Evolutionary conservation across 83 land plant genomes (phyloP).

Genomic region (Diphasiastrum complanatum): DNA sequence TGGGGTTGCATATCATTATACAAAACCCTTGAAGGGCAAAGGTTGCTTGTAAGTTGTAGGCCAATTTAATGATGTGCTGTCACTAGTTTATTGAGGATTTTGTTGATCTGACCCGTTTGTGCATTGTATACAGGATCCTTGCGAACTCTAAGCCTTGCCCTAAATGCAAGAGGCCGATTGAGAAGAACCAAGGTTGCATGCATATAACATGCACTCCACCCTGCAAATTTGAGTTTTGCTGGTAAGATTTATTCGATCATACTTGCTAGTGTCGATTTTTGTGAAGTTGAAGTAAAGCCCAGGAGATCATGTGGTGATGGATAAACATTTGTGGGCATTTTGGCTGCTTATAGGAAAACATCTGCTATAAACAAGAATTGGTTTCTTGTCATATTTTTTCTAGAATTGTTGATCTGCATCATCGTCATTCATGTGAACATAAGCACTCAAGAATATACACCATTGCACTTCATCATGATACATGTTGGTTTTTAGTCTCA

Average conservation of each 20-base stretch:
- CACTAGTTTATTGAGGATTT: neutral
- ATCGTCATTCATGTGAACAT: no score
- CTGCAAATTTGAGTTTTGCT: conserved; percentile 88
- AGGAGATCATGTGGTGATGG: no score
- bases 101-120: neutral
- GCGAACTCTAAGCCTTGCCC: conserved; percentile 93
- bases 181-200: conserved; percentile 93
- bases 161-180: conserved; percentile 87
- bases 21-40: no score
- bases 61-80: neutral
- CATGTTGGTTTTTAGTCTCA: no score
- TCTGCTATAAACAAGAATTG: no score
- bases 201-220: conserved; percentile 92
- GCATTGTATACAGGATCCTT: conserved; percentile 50
- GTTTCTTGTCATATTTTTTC: no score
- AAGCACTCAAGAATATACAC: no score
- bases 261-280: neutral
- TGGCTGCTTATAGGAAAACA: no score
- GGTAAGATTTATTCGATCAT: conserved; percentile 37
- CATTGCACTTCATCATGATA: no score
- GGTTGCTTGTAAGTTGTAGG: neutral
- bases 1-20: neutral
- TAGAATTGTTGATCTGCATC: no score
- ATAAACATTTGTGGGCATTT: no score
- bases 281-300: no score